Conservation (phyloP, 495 filamentous ascomycete species). For the Penicillium robsamsonii region DNA sequence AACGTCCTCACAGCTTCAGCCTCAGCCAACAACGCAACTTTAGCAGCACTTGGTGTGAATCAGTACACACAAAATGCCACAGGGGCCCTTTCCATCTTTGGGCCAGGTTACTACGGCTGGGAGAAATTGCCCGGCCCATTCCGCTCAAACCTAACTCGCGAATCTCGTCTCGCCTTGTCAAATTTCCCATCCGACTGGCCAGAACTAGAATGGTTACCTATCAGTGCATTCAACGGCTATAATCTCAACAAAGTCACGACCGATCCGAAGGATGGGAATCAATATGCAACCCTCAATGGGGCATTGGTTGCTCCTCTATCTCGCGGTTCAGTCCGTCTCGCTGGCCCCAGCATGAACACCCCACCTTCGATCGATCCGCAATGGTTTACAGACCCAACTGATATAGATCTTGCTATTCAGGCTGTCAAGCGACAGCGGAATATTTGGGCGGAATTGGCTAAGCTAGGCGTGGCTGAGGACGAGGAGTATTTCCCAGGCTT, state of each 20-base stretch:
- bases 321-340: conserved; percentile 52
- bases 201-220: conserved; percentile 49
- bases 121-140: conserved; percentile 44
- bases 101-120: conserved; percentile 32
- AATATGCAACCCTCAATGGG: conserved; percentile 44
- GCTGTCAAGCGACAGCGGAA: conserved; percentile 43
- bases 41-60: conserved; percentile 9
- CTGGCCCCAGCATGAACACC: conserved; percentile 30
- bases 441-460: conserved; percentile 25
- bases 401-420: conserved; percentile 44
- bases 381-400: conserved; percentile 45
- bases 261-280: conserved; percentile 33
- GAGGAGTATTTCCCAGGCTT: conserved; percentile 44
- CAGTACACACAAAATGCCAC: conserved; percentile 19
- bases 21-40: conserved; percentile 11
- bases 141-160: conserved; percentile 14
- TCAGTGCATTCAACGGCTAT: conserved; percentile 28
- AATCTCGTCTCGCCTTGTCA: conserved; percentile 24
- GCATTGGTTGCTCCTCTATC: conserved; percentile 49
- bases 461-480: conserved; percentile 17
- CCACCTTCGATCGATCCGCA: conserved; percentile 50
- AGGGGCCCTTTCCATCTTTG: conserved; percentile 18
- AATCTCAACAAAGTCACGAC: conserved; percentile 15
- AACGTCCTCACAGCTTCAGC: conserved; percentile 9
- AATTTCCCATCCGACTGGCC: conserved; percentile 53